Percentiles rank a stretch among this genome's conserved stretches.
Evolutionary conservation across 352 stramenopile genomes (phyloP).

Genomic region (Aphanomyces stellatus): DNA sequence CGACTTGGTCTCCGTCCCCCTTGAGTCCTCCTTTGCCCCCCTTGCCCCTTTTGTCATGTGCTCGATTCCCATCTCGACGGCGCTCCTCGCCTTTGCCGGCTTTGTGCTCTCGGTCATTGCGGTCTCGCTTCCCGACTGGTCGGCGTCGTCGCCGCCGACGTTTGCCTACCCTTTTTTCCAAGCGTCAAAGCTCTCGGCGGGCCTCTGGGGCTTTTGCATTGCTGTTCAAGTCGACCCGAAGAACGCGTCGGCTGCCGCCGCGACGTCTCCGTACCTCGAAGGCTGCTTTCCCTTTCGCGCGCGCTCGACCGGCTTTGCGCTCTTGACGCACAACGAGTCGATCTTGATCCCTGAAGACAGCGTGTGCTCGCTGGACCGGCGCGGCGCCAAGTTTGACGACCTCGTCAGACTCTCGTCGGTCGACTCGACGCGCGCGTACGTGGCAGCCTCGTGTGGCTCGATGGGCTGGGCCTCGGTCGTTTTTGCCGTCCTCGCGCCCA

Average conservation of each 20-base stretch:
- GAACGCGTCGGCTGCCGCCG: no score
- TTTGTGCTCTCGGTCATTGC: not conserved
- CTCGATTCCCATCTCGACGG: no score
- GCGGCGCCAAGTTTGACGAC: not conserved
- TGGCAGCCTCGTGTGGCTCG: not conserved
- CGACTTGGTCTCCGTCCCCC: no score
- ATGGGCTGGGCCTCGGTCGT: not conserved
- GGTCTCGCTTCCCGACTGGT: not conserved
- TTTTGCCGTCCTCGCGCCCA: not conserved
- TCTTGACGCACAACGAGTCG: not conserved
- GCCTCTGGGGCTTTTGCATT: not conserved
- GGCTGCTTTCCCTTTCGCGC: not conserved
- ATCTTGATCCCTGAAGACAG: not conserved
- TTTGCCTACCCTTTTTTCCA: not conserved
- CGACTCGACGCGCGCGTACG: not conserved
- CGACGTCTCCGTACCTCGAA: no score
- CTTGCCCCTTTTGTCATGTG: no score
- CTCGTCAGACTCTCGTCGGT: not conserved
- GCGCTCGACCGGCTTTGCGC: not conserved
- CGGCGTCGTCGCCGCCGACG: not conserved
- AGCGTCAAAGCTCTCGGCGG: not conserved
- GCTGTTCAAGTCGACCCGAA: no score
- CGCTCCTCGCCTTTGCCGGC: no score
- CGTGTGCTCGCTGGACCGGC: not conserved
- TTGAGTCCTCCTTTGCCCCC: no score